These are phyloP conservation scores for Didymella exigua DNA, from an alignment of 2,329 filamentous ascomycete species.

Conservation along the genomic window DNA sequence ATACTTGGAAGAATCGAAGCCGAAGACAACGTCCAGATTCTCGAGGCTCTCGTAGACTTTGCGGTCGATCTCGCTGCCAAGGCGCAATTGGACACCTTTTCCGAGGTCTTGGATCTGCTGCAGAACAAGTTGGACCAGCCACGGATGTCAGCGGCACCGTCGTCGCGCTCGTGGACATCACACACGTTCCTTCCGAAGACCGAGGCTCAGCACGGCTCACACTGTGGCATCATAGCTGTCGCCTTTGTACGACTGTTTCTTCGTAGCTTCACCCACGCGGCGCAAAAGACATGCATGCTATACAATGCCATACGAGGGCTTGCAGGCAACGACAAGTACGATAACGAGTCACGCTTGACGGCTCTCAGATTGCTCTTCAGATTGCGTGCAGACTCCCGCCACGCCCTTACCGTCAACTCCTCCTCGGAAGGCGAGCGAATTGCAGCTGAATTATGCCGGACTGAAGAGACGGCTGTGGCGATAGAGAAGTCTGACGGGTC, in stretches of 20 bases:
- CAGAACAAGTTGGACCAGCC: slow-evolving; percentile 37
- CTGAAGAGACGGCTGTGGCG: slow-evolving; percentile 57
- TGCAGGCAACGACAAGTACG: slow-evolving; percentile 39
- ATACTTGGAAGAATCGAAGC: slow-evolving; percentile 66
- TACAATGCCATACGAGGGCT: slow-evolving; percentile 46
- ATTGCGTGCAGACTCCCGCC: slow-evolving; percentile 79
- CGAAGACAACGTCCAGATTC: slow-evolving; percentile 68
- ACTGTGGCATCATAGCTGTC: slow-evolving; percentile 72
- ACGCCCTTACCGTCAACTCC: slow-evolving; percentile 73
- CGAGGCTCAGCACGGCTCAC: slow-evolving; percentile 50
- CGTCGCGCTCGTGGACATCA: slow-evolving; percentile 24
- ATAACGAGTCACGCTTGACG: slow-evolving; percentile 47
- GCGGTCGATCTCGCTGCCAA: slow-evolving; percentile 68
- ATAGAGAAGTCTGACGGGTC: slow-evolving; percentile 52
- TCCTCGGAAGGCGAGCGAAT: slow-evolving; percentile 75
- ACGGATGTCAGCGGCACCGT: slow-evolving; percentile 22
- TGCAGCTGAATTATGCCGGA: slow-evolving; percentile 73
- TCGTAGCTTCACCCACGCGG: slow-evolving; percentile 69
- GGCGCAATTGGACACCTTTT: slow-evolving; percentile 64
- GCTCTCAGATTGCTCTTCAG: slow-evolving; percentile 67
- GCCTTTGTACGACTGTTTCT: slow-evolving; percentile 80
- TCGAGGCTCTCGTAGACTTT: slow-evolving; percentile 69
- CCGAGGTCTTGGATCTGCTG: slow-evolving; percentile 53
- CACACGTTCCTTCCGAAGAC: slow-evolving; percentile 23
- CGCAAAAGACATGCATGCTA: slow-evolving; percentile 63